Evolutionary conservation across 306 rosid genomes (phyloP).

Genomic region (Senna siamea): DNA sequence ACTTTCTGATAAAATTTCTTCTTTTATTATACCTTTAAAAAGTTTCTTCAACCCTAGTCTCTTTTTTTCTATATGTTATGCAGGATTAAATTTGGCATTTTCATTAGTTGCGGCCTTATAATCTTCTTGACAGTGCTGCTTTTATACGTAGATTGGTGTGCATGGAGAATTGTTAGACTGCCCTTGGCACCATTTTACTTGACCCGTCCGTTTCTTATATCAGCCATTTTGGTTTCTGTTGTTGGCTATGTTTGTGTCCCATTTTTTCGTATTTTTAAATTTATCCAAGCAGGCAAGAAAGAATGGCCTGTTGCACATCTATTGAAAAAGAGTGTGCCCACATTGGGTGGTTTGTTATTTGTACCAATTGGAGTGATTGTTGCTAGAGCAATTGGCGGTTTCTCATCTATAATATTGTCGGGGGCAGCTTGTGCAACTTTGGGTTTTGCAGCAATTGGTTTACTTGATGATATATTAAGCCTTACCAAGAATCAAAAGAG

Average conservation of each 20-base stretch:
- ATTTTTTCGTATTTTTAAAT: conserved; percentile 59
- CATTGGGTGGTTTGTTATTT: conserved; percentile 92
- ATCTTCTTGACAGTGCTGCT: conserved; percentile 61
- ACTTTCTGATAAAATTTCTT: no score
- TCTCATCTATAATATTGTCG: conserved; percentile 72
- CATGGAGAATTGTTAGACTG: conserved; percentile 86
- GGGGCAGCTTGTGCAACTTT: conserved; percentile 75
- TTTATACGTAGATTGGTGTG: conserved; percentile 86
- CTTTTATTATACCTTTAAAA: no score
- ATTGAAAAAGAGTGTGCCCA: conserved; percentile 65
- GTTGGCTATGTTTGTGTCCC: conserved; percentile 91
- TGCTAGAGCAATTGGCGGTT: conserved; percentile 57
- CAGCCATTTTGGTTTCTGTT: conserved; percentile 72
- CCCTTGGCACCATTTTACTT: conserved; percentile 80
- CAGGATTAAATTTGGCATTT: conserved; percentile 74
- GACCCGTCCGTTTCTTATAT: conserved; percentile 78
- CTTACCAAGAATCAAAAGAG: conserved; percentile 58
- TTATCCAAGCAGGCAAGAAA: conserved; percentile 61
- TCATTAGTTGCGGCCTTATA: conserved; percentile 66
- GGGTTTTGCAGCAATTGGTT: conserved; percentile 89
- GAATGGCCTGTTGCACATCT: conserved; percentile 60
- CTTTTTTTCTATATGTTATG: no score
- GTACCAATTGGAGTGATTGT: conserved; percentile 80
- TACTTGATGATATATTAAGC: conserved; percentile 70
- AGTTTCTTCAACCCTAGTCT: no score